A percentile compares a stretch with the other conserved stretches of the same genome.
Conservation (phyloP, 768 basidiomycete genomes). For the Trichaptum fuscoviolaceum region DNA sequence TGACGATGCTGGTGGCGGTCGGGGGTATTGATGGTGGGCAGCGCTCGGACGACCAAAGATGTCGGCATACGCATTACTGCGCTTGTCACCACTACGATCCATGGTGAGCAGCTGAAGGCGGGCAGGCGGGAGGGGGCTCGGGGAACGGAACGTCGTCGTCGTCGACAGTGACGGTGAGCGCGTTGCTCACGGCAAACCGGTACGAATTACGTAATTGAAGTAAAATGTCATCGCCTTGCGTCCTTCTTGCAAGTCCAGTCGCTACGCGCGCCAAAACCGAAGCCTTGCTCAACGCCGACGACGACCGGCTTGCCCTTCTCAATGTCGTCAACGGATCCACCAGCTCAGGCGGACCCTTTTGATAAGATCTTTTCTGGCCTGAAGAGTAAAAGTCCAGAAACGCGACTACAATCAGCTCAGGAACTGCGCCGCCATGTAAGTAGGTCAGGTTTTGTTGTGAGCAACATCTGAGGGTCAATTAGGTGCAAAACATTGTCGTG, state of each 20-base stretch:
- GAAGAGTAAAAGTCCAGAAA: slow-evolving; percentile 58
- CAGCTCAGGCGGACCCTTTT: slow-evolving; percentile 56
- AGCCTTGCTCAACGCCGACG: neutral
- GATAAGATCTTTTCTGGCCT: slow-evolving; percentile 64
- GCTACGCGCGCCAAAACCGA: too few species aligned
- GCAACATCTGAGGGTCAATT: slow-evolving; percentile 15
- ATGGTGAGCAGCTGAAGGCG: neutral
- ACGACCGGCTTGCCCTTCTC: neutral
- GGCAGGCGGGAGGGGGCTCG: neutral
- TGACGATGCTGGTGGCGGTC: slow-evolving; percentile 18
- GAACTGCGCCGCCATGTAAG: slow-evolving; percentile 73
- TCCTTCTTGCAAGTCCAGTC: neutral
- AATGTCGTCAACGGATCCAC: slow-evolving; percentile 59
- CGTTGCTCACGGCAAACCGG: neutral
- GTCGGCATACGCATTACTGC: slow-evolving; percentile 76
- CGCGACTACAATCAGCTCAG: slow-evolving; percentile 59
- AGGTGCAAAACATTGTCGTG: slow-evolving; percentile 70
- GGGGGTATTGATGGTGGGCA: slow-evolving; percentile 39
- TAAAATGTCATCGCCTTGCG: neutral
- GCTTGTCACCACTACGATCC: slow-evolving; percentile 44
- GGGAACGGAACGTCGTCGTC: neutral
- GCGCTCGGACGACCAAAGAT: slow-evolving; percentile 78
- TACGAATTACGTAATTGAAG: neutral
- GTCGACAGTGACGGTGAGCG: neutral
- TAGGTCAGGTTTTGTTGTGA: slow-evolving; percentile 14